Evolutionary conservation across 2,329 filamentous ascomycete genomes (phyloP), one percentile per base, ranked within the genome.

Genomic region (Fusarium kyushuense): DNA sequence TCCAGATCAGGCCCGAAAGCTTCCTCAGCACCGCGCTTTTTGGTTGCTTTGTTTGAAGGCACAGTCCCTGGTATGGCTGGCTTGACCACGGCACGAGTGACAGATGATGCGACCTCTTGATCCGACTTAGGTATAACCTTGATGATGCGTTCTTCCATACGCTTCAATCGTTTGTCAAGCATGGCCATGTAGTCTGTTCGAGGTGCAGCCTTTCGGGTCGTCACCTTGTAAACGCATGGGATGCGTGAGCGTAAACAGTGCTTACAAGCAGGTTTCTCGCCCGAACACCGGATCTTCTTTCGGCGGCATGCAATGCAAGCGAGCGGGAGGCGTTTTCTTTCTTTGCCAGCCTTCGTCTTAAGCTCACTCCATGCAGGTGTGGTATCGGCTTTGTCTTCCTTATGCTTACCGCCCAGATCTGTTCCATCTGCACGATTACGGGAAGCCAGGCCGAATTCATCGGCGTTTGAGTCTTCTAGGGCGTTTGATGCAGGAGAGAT

Each of bases 121-220:
- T 96, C 94, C 41, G 93, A 87, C 76, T 95, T 97, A 0, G 96
- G 95, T 29, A 98, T 91, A 60, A 95, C 91, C 78, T 97, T 97
- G 81, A 98, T 96, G 66, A 98, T 96, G 58, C 95, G 90, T 75
- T 98, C 95, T 79, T 99, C 96, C 96, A 98, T 98, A 58, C 95
- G 87, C 83, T 97, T 97, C 70, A 98, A 79, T 54, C 96, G 88
- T 80, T 97, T 97, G 80, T 98, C 96, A 73, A 98, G 82, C 94
- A 98, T 98, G 41, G 94, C 94, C 96, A 98, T 98, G 79, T 98
- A 98, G 79, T 98, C 96, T 19, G 96, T 98, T 53, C 96, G 87
- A 4, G 96, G 96, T 5, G 94, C 94, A 2, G 95, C 94, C 79
- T 98, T 98, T 63, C 96, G 87, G 6, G 94, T 94, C 0, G 94